Conservation (phyloP, 2,329 filamentous ascomycete species). For the Penicillium sp. region DNA sequence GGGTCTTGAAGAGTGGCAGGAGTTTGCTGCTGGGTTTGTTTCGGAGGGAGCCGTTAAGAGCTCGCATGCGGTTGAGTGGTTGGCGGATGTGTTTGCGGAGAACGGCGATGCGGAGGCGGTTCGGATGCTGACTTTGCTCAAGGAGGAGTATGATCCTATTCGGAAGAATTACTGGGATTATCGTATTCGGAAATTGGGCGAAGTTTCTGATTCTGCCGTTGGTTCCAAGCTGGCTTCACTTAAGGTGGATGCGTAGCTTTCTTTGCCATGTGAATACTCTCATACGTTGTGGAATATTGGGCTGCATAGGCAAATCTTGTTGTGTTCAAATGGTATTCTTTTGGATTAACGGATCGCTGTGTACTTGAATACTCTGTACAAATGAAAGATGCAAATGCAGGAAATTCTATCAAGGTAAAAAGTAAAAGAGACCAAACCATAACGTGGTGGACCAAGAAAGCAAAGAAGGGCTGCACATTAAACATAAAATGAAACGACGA, state of each 20-base stretch:
- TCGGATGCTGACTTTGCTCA: constrained; percentile 71
- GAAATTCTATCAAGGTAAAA: constrained; percentile 1
- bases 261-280: not conserved
- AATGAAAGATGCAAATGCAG: not conserved
- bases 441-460: not conserved
- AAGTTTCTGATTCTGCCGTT: not conserved
- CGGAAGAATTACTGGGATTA: constrained; percentile 92
- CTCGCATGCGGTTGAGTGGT: constrained; percentile 59
- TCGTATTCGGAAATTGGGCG: constrained; percentile 51
- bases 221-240: not conserved
- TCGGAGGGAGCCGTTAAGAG: constrained; percentile 54
- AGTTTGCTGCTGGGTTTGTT: constrained; percentile 58
- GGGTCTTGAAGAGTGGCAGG: constrained; percentile 52
- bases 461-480: constrained; percentile 4
- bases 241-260: not conserved
- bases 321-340: not conserved
- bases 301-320: not conserved
- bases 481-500: constrained; percentile 5
- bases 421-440: not conserved
- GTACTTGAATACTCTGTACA: not conserved
- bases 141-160: constrained; percentile 86
- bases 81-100: constrained; percentile 49
- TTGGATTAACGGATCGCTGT: not conserved
- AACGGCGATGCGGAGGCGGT: constrained; percentile 59
- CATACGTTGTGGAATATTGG: not conserved